A percentile compares a stretch with the other conserved stretches of the same genome.
phyloP scores from a whole-genome alignment of 495 filamentous ascomycete species.

The Xylaria sp. region DNA sequence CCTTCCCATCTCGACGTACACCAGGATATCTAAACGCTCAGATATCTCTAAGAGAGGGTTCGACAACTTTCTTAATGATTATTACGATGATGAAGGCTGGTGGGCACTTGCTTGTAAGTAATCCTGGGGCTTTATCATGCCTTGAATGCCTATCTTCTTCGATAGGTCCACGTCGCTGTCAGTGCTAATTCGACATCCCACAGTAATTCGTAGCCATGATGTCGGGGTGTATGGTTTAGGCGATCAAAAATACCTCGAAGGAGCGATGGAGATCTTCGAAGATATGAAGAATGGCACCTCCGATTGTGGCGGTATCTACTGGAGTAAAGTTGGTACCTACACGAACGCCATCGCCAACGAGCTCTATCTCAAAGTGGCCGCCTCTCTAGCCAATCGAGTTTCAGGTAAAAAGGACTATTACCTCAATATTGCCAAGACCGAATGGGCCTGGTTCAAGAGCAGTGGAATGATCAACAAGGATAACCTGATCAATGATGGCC shows the following conservation, averaged over 20 bases:
- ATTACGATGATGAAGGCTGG: slow-evolving; percentile 77
- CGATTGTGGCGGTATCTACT: slow-evolving; percentile 70
- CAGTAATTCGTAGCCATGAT: slow-evolving; percentile 68
- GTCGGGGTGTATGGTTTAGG: slow-evolving; percentile 52
- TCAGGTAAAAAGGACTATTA: slow-evolving; percentile 57
- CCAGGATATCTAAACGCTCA: slow-evolving; percentile 29
- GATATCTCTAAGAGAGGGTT: slow-evolving; percentile 42
- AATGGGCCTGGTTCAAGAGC: slow-evolving; percentile 74
- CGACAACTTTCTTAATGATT: slow-evolving; percentile 65
- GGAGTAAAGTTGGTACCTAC: slow-evolving; percentile 66
- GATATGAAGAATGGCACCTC: slow-evolving; percentile 66
- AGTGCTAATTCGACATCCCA: slow-evolving; percentile 2
- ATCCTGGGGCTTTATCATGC: not conserved
- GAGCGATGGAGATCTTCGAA: slow-evolving; percentile 65
- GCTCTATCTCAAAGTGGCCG: slow-evolving; percentile 72
- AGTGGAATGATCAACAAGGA: slow-evolving; percentile 70
- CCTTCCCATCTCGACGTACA: slow-evolving; percentile 43
- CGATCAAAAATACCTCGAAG: slow-evolving; percentile 59
- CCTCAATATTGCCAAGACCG: slow-evolving; percentile 58
- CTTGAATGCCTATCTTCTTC: not conserved
- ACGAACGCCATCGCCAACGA: slow-evolving; percentile 80
- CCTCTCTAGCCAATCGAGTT: slow-evolving; percentile 75
- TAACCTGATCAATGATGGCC: slow-evolving; percentile 75
- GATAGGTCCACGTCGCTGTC: not conserved
- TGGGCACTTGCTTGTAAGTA: slow-evolving; percentile 64